Percentiles rank a stretch among this genome's conserved stretches.
phyloP scores from a whole-genome alignment of 2,329 filamentous ascomycete genomes.

The Tolypocladium sp. region DNA sequence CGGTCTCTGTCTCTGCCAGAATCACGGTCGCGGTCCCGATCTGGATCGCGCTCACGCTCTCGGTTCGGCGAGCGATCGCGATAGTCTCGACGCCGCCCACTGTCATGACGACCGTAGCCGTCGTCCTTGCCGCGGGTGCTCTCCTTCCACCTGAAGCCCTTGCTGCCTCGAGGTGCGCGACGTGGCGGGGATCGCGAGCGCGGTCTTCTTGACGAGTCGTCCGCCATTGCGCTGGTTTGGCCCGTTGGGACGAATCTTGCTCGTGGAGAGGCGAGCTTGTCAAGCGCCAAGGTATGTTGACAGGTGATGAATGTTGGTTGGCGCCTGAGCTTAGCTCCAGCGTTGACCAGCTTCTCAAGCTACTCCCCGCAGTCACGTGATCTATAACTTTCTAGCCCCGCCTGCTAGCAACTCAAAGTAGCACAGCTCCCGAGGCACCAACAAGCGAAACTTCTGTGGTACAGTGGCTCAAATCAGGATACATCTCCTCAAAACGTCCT shows the following conservation, averaged over 20 bases:
- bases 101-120: constrained; percentile 24
- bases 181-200: constrained; percentile 17
- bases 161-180: constrained; percentile 15
- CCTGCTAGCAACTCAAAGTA: too few relatives aligned
- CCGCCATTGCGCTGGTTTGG: constrained; percentile 10
- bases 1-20: constrained; percentile 18
- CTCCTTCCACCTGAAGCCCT: constrained; percentile 49
- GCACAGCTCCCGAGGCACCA: too few relatives aligned
- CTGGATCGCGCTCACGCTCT: constrained; percentile 16
- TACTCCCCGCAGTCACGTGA: background rate
- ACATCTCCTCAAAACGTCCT: background rate
- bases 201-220: constrained; percentile 12
- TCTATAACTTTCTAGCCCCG: too few relatives aligned
- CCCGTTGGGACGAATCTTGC: background rate
- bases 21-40: constrained; percentile 18
- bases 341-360: background rate
- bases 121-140: constrained; percentile 39
- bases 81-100: constrained; percentile 33
- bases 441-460: too few relatives aligned
- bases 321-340: background rate
- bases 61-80: constrained; percentile 27
- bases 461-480: too few relatives aligned
- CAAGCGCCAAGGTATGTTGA: background rate
- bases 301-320: background rate
- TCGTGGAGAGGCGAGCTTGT: background rate